A percentile compares a stretch with the other conserved stretches of the same genome.
Evolutionary conservation across 176 grass and related monocot species (phyloP).

Genomic region (Pontederia crassipes): DNA sequence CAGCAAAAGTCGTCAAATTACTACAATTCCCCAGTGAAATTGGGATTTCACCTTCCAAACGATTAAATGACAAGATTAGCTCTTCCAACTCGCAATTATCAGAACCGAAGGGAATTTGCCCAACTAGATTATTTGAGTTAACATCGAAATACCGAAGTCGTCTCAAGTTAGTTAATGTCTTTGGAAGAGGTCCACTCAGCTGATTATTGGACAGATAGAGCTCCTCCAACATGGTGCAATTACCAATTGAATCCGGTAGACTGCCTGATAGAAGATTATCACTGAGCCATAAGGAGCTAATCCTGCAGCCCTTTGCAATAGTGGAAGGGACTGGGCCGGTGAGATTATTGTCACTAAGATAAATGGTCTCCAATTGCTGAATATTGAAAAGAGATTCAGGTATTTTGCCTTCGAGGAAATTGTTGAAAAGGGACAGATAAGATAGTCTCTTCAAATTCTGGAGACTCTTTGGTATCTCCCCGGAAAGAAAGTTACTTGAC

Average conservation of each 20-base stretch:
- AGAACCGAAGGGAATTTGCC: slow-evolving; percentile 46
- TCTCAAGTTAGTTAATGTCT: slow-evolving; percentile 32
- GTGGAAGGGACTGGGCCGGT: slow-evolving; percentile 39
- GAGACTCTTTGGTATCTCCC: slow-evolving; percentile 52
- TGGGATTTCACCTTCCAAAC: slow-evolving; percentile 41
- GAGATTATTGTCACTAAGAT: slow-evolving; percentile 38
- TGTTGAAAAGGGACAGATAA: slow-evolving; percentile 23
- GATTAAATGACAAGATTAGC: slow-evolving; percentile 41
- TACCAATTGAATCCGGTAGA: slow-evolving; percentile 52
- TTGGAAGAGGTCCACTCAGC: slow-evolving; percentile 45
- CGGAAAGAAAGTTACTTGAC: slow-evolving; percentile 41
- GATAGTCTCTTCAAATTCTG: slow-evolving; percentile 34
- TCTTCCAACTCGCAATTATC: slow-evolving; percentile 39
- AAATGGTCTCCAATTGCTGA: slow-evolving; percentile 28
- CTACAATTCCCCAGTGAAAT: slow-evolving; percentile 40
- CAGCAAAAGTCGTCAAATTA: slow-evolving; percentile 26
- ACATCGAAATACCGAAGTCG: slow-evolving; percentile 33
- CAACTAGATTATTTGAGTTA: slow-evolving; percentile 36
- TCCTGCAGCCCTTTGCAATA: slow-evolving; percentile 25
- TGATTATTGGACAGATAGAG: slow-evolving; percentile 42
- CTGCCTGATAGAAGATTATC: slow-evolving; percentile 40
- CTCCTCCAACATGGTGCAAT: slow-evolving; percentile 50
- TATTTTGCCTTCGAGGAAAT: slow-evolving; percentile 42
- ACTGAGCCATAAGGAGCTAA: slow-evolving; percentile 31
- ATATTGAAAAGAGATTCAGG: slow-evolving; percentile 42